These are phyloP conservation scores for Plasmodium yoelii DNA, from an alignment of 169 alveolate species.

Conservation along the genomic window DNA sequence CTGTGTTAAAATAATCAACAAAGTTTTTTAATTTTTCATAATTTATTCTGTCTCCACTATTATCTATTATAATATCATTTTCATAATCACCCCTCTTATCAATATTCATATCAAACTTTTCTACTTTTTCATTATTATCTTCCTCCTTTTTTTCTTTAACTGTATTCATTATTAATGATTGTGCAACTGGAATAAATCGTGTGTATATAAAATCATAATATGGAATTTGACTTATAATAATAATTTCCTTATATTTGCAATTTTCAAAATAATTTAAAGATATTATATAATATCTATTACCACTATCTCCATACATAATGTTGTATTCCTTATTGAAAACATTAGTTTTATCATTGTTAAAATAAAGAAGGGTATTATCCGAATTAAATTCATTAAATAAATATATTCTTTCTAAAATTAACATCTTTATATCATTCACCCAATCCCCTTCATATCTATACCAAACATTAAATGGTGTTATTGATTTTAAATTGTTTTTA, in stretches of 20 bases:
- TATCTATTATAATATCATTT: background rate
- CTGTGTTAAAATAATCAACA: slow-evolving; percentile 9
- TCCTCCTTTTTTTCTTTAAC: background rate
- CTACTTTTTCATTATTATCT: background rate
- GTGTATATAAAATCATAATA: slow-evolving; percentile 38
- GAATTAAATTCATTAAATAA: slow-evolving; percentile 49
- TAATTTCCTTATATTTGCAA: slow-evolving; percentile 37
- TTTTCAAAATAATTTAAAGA: slow-evolving; percentile 48
- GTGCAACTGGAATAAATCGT: slow-evolving; percentile 13
- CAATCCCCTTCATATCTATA: slow-evolving; percentile 65
- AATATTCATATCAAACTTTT: background rate
- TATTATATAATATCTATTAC: slow-evolving; percentile 59
- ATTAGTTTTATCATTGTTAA: slow-evolving; percentile 5
- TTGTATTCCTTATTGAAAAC: slow-evolving; percentile 44
- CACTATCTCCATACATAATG: slow-evolving; percentile 53
- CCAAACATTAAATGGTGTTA: slow-evolving; percentile 74
- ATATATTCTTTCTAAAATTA: slow-evolving; percentile 51
- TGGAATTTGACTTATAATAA: slow-evolving; percentile 52
- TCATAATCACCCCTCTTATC: background rate
- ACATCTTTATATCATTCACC: slow-evolving; percentile 54
- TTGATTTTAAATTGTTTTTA: slow-evolving; percentile 10
- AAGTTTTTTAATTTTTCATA: slow-evolving; percentile 19
- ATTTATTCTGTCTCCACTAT: background rate
- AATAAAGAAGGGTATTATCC: slow-evolving; percentile 16
- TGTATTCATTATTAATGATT: slow-evolving; percentile 4